A percentile compares a stretch with the other conserved stretches of the same genome.
Conservation (phyloP, 2,329 filamentous ascomycete species). For the Chalaropsis ovoidea region DNA sequence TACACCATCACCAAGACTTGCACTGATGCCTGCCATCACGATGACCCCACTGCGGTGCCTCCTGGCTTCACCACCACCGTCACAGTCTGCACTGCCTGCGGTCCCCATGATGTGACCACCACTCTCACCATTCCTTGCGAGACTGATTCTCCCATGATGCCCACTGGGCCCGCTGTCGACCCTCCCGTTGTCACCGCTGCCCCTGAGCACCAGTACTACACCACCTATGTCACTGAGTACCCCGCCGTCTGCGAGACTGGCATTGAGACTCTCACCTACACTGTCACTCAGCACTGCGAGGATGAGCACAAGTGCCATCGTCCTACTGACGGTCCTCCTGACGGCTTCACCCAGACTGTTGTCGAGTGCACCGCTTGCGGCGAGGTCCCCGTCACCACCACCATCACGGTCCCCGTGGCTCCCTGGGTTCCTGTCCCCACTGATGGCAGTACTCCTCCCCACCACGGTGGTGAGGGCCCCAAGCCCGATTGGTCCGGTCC, state of each 20-base stretch:
- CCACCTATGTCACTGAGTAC: slow-evolving; percentile 24
- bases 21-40: slow-evolving; percentile 15
- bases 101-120: neutral
- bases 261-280: slow-evolving; percentile 24
- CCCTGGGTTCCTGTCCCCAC: neutral
- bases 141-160: neutral
- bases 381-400: slow-evolving; percentile 13
- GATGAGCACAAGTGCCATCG: slow-evolving; percentile 15
- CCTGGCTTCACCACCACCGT: slow-evolving; percentile 25
- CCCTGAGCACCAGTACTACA: neutral
- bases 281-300: slow-evolving; percentile 24
- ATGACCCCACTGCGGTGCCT: slow-evolving; percentile 14
- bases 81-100: slow-evolving; percentile 15
- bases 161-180: neutral
- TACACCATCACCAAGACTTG: slow-evolving; percentile 26
- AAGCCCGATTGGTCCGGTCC: neutral
- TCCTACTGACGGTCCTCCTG: slow-evolving; percentile 21
- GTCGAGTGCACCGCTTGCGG: slow-evolving; percentile 20
- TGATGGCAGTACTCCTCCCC: neutral
- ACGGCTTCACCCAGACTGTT: slow-evolving; percentile 25
- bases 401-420: slow-evolving; percentile 10
- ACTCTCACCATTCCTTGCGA: slow-evolving; percentile 22
- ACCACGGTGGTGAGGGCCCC: neutral
- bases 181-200: neutral
- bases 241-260: slow-evolving; percentile 21